phyloP scores from a whole-genome alignment of 2,329 filamentous ascomycete species.

The Scedosporium dehoogii region DNA sequence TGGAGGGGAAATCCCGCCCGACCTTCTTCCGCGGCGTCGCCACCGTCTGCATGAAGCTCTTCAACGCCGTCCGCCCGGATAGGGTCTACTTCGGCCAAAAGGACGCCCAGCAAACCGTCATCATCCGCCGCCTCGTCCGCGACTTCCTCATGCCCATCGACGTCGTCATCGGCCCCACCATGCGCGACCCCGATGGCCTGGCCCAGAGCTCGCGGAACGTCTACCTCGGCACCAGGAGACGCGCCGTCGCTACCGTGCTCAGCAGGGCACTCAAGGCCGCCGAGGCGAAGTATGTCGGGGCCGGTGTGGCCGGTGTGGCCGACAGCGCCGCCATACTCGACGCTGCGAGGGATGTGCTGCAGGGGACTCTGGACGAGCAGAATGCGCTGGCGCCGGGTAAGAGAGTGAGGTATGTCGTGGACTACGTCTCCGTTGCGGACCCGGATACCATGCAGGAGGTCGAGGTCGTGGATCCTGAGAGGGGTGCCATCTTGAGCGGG shows the following conservation, averaged over 20 bases:
- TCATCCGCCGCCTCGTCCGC: conserved; percentile 76
- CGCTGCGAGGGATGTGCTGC: conserved; percentile 54
- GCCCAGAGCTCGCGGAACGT: conserved; percentile 91
- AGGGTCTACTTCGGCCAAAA: conserved; percentile 92
- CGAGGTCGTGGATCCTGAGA: conserved; percentile 54
- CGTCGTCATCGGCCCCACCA: conserved; percentile 65
- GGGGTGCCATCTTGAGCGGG: conserved; percentile 77
- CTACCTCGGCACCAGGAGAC: conserved; percentile 70
- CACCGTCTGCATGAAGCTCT: conserved; percentile 82
- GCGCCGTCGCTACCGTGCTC: conserved; percentile 63
- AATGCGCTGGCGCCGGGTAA: conserved; percentile 45
- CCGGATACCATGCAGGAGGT: conserved; percentile 75
- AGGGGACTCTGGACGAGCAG: conserved; percentile 49
- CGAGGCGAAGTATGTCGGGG: conserved; percentile 52
- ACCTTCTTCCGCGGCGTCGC: conserved; percentile 96
- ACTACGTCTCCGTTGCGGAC: conserved; percentile 88
- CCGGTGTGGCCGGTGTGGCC: conserved; percentile 25
- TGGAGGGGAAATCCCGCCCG: conserved; percentile 78
- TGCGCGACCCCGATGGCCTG: conserved; percentile 69
- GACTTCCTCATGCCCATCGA: conserved; percentile 76
- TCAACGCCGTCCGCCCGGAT: conserved; percentile 47
- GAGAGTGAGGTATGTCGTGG: conserved; percentile 68
- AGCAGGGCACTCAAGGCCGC: conserved; percentile 60
- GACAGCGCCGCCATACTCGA: conserved; percentile 60
- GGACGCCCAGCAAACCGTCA: conserved; percentile 90